Evolutionary conservation across 78 protist genomes (phyloP).

Genomic region (Dictyostelium brefeldianum): DNA sequence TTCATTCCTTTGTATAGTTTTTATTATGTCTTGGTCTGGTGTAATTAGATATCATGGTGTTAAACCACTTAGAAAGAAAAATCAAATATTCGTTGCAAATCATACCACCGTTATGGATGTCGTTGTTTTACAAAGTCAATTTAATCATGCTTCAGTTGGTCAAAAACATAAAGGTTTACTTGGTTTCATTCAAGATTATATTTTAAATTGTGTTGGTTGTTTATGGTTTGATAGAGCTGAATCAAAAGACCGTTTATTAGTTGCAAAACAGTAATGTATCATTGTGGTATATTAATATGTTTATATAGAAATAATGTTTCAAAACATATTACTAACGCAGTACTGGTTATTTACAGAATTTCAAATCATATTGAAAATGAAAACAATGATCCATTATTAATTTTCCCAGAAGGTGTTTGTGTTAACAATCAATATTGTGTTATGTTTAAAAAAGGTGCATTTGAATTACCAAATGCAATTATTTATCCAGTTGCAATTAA

Average conservation of each 20-base stretch:
- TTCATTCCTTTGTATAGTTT: conserved; percentile 16
- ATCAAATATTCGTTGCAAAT: conserved; percentile 93
- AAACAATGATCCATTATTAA: conserved; percentile 84
- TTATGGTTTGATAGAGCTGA: conserved; percentile 95
- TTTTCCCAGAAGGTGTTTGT: conserved; percentile 97
- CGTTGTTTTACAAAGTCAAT: conserved; percentile 74
- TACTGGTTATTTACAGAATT: conserved; percentile 31
- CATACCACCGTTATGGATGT: conserved; percentile 93
- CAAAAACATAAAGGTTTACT: conserved; percentile 91
- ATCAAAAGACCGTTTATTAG: conserved; percentile 71
- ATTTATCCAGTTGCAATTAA: conserved; percentile 96
- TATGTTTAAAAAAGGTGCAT: conserved; percentile 95
- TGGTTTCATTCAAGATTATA: conserved; percentile 90
- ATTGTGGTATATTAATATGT: neutral
- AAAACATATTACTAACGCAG: neutral
- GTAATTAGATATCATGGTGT: conserved; percentile 84
- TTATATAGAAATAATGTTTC: too few species aligned
- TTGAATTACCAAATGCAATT: conserved; percentile 87
- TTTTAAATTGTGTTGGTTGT: conserved; percentile 83
- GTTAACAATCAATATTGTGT: conserved; percentile 94
- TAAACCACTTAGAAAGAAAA: conserved; percentile 68
- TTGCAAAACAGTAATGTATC: conserved; percentile 62
- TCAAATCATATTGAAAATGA: conserved; percentile 84
- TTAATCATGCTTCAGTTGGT: conserved; percentile 84
- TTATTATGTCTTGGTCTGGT: conserved; percentile 86